Evolutionary conservation across 2,329 filamentous ascomycete genomes (phyloP), one percentile per base, ranked within the genome.

Genomic region (Penicillium glabrum): DNA sequence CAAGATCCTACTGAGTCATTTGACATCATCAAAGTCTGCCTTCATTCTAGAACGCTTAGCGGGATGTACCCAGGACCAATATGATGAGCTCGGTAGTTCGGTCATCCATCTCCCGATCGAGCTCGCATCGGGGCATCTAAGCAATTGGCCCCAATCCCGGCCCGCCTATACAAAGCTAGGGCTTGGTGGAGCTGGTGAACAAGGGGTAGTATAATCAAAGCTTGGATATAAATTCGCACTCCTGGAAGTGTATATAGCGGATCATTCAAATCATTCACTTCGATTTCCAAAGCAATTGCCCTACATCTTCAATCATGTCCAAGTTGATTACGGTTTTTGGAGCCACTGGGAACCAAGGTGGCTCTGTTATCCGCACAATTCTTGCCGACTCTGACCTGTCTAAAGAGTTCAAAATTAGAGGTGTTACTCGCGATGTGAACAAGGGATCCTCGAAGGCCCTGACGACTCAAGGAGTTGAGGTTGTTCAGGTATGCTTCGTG

Each of bases 261-360:
- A 14, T 33, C 16, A 19, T 37, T 14, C 8, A 11, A 41, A 41
- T 13, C 3, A 21, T 21, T 41, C 3, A 21, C 9, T n/a, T 41
- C 0, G 3, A 21, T 21, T 23, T 3, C 9, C 1, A 24, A 3
- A 19, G 6, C 35, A 14, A 33, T 33, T 14, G 13, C n/a, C 35
- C 13, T 27, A 31, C 26, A 16, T n/a, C 21, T 13, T 21, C 23
- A 19, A 51, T 23, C 43, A 70, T 69, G 67, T 61, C 53, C 24
- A 69, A 69, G 37, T 55, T 67, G 16, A 54, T 86, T 66, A 81
- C 80, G 45, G 76, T 87, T 13, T 82, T 86, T 62, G 84, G 84
- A 27, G 81, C 83, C 44, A 87, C 84, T 19, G 83, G 85, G 56
- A 80, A 82, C 57, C 85, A 88, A 72, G 86, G 86, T 48, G 80